Evolutionary conservation across 2,329 filamentous ascomycete species (phyloP).

Genomic region (Aspergillus thermomutatus): DNA sequence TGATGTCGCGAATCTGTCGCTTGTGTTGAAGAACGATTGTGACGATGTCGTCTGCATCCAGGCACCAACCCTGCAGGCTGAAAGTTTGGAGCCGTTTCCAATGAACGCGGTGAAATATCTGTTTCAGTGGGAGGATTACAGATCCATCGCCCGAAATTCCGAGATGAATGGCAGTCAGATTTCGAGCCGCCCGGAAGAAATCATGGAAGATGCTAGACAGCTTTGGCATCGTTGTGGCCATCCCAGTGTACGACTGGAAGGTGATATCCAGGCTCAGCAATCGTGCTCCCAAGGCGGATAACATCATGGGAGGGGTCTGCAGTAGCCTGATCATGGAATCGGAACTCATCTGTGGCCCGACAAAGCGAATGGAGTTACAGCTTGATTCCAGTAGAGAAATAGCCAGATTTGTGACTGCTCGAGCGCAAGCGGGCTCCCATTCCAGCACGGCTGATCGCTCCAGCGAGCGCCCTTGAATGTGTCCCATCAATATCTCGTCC

Average conservation of each 20-base stretch:
- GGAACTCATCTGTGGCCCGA: conserved; percentile 61
- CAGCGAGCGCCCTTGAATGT: conserved; percentile 47
- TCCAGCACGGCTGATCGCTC: conserved; percentile 50
- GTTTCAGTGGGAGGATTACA: conserved; percentile 55
- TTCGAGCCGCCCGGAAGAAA: conserved; percentile 57
- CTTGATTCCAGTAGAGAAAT: conserved; percentile 54
- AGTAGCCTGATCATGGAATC: conserved; percentile 54
- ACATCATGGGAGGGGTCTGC: conserved; percentile 44
- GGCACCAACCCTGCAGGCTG: conserved; percentile 63
- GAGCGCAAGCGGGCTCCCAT: conserved; percentile 62
- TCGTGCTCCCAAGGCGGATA: conserved; percentile 53
- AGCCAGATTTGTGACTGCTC: conserved; percentile 58
- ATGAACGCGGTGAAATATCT: conserved; percentile 60
- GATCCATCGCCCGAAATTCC: conserved; percentile 60
- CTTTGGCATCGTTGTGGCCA: conserved; percentile 56
- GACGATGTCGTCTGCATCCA: conserved; percentile 60
- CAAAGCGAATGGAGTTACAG: conserved; percentile 59
- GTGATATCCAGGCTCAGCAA: conserved; percentile 62
- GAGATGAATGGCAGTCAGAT: conserved; percentile 61
- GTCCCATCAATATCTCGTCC: conserved; percentile 53
- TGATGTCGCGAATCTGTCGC: conserved; percentile 55
- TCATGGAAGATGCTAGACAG: conserved; percentile 56
- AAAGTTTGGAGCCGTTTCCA: conserved; percentile 62
- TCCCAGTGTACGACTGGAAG: conserved; percentile 57
- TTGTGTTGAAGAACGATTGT: conserved; percentile 54